phyloP scores from a whole-genome alignment of 495 filamentous ascomycete species.

The Recurvomyces mirabilis region DNA sequence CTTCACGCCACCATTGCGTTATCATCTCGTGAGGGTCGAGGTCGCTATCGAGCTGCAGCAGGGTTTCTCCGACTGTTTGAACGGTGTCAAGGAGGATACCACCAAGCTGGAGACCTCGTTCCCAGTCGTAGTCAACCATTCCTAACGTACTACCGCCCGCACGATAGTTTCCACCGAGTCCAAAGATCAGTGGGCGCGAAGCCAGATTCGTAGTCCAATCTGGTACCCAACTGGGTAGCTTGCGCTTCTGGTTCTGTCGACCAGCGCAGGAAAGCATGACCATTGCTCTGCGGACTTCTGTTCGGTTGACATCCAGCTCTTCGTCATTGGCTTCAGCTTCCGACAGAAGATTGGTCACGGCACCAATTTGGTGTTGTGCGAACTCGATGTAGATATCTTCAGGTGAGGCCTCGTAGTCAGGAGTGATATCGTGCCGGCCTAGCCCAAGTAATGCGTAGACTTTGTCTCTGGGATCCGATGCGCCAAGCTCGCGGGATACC shows the following conservation, averaged over 20 bases:
- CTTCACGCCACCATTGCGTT: conserved; percentile 15
- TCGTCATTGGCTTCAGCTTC: not conserved
- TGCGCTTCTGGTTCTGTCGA: conserved; percentile 11
- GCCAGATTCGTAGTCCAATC: conserved; percentile 15
- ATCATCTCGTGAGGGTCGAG: not conserved
- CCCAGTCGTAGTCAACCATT: conserved; percentile 9
- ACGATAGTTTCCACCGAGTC: not conserved
- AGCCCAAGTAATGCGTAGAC: conserved; percentile 19
- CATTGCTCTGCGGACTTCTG: conserved; percentile 10
- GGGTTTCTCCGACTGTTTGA: conserved; percentile 1
- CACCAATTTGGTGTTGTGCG: conserved; percentile 16
- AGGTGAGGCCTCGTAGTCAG: conserved; percentile 13
- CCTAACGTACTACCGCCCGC: conserved; percentile 12
- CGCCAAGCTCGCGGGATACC: conserved; percentile 16
- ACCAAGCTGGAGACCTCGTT: conserved; percentile 10
- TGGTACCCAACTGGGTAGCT: conserved; percentile 15
- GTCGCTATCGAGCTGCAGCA: conserved; percentile 2
- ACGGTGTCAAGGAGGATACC: conserved; percentile 17
- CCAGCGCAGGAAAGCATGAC: conserved; percentile 15
- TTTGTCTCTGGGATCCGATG: conserved; percentile 21
- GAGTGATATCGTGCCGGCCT: conserved; percentile 16
- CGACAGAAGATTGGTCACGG: conserved; percentile 2
- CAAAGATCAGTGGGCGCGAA: conserved; percentile 15
- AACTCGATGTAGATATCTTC: conserved; percentile 14
- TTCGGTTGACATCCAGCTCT: not conserved